These are phyloP conservation scores for Podospora pseudoanserina DNA, from an alignment of 495 filamentous ascomycete genomes.

Conservation along the genomic window DNA sequence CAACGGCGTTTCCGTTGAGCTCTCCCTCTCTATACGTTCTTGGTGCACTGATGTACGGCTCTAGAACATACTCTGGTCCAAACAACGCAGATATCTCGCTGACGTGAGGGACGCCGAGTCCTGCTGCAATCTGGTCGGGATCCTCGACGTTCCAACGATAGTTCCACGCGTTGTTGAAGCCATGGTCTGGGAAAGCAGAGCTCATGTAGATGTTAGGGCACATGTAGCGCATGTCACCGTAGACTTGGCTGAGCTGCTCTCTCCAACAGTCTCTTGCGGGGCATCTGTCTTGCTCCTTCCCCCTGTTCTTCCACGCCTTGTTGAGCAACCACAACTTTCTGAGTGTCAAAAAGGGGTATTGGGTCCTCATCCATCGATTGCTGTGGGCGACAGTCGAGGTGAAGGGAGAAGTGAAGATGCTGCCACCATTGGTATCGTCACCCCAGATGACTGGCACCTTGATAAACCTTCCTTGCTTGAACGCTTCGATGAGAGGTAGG, in stretches of 20 bases:
- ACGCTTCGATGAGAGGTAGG: conserved; percentile 58
- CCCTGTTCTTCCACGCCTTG: conserved; percentile 52
- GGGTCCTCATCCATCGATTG: conserved; percentile 56
- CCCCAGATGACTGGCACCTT: conserved; percentile 68
- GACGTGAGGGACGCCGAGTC: conserved; percentile 60
- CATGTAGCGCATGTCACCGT: conserved; percentile 72
- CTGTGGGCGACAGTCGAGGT: conserved; percentile 45
- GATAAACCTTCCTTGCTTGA: conserved; percentile 57
- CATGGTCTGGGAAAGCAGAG: conserved; percentile 37
- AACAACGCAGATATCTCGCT: conserved; percentile 62
- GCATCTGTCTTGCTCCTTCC: conserved; percentile 30
- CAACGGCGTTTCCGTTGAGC: conserved; percentile 49
- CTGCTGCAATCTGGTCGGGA: conserved; percentile 41
- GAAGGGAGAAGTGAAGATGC: conserved; percentile 54
- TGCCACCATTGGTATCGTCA: conserved; percentile 69
- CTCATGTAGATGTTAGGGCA: conserved; percentile 62
- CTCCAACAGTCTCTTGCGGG: conserved; percentile 51
- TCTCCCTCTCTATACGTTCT: conserved; percentile 49
- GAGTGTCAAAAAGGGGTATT: conserved; percentile 58
- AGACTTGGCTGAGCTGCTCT: conserved; percentile 57
- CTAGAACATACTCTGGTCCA: conserved; percentile 35
- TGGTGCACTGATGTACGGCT: conserved; percentile 31
- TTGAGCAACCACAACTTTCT: conserved; percentile 55
- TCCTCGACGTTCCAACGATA: conserved; percentile 67
- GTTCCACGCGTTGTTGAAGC: conserved; percentile 47